A percentile compares a stretch with the other conserved stretches of the same genome.
phyloP scores from a whole-genome alignment of 441 rosid genomes.

The Pelargonium citronellum region DNA sequence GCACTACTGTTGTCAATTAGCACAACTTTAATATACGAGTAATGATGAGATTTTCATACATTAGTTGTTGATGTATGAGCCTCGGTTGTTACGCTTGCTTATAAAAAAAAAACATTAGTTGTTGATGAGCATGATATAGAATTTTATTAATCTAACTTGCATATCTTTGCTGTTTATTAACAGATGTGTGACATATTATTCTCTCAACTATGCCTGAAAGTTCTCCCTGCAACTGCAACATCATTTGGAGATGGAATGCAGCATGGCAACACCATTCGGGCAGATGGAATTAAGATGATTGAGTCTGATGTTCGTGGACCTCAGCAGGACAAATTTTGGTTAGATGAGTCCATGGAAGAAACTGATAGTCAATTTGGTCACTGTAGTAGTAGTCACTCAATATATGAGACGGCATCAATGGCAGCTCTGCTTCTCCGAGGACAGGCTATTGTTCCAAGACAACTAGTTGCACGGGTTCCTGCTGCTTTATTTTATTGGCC shows the following conservation, averaged over 20 bases:
- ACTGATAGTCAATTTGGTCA: conserved; percentile 41
- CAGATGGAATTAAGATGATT: conserved; percentile 39
- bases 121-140: not conserved
- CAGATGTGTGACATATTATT: conserved; percentile 99
- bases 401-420: conserved; percentile 74
- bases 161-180: conserved; percentile 27
- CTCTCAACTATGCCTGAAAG: conserved; percentile 96
- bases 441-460: conserved; percentile 90
- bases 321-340: conserved; percentile 34
- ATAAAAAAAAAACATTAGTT: not conserved
- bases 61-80: not conserved
- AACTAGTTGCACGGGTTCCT: conserved; percentile 89
- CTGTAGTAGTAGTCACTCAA: conserved; percentile 33
- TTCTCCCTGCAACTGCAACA: conserved; percentile 44
- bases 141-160: conserved; percentile 4
- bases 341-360: conserved; percentile 44
- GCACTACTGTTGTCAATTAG: too few species aligned
- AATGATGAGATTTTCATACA: too few species aligned
- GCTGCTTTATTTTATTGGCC: conserved; percentile 96
- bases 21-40: too few species aligned
- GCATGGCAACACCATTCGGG: conserved; percentile 24
- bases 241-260: conserved; percentile 43
- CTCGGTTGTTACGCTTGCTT: too few species aligned
- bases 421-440: conserved; percentile 90
- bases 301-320: conserved; percentile 36